Evolutionary conservation across 495 filamentous ascomycete genomes (phyloP), one percentile per base, ranked within the genome.

Genomic region (Talaromyces nanjingensis): DNA sequence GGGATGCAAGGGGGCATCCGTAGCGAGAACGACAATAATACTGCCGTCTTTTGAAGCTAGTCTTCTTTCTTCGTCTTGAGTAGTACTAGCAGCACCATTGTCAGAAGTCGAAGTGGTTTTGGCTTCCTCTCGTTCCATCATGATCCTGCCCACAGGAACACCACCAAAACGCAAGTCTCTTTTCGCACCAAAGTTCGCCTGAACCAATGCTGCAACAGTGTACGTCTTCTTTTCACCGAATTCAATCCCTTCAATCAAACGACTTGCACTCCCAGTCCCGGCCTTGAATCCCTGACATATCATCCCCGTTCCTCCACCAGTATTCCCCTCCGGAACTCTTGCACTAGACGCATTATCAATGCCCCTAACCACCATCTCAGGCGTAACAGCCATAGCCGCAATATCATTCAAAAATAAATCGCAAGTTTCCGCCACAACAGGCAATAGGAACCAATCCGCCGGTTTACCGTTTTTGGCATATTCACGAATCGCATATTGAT

Each of bases 291-390:
- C 73, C 63, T 83, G 77, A 63, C 76, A 79, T 11, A 78, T 70
- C 81, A 82, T 84, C 29, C 83, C 83, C 20, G 80, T 79, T 2
- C 83, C 81, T 16, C 83, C 83, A 4, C 81, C 82, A 0, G 74
- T 77, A 56, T 78, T 79, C 1, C 82, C 82, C 69, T 85, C 81
- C 53, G 68, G 64, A 6, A 85, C 81, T 1, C 69, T 66, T 11
- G 71, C 72, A 45, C 66, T 65, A 11, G 68, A 72, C 6, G 75
- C 81, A 33, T 31, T 66, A 49, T 78, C 76, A 57, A 82, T 77
- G 4, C 78, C 79, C 34, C 73, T 65, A 52, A 80, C 67, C 4
- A 81, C 71, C 65, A 80, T 77, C 47, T 71, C 70, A 1, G 78
- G 71, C 57, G 63, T 77, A 6, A 81, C 74, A 20, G 71, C 71